Base-by-base conservation (phyloP, 1,139 yeast genomes). In the Zygoascus meyerae region DNA sequence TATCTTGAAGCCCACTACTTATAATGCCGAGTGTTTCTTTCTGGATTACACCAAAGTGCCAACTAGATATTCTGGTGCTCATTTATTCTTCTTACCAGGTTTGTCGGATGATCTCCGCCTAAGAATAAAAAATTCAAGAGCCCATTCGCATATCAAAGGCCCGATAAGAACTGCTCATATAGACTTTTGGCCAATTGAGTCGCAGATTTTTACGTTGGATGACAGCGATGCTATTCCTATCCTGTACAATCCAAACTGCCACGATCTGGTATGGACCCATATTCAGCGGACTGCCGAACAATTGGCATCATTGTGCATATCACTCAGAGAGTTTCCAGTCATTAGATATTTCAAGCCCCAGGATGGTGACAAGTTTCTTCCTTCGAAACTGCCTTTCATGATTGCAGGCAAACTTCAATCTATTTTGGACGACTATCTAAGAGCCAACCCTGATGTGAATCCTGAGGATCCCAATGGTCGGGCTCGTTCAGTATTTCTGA, bases 321-420 rank as follows among this genome's bases (percentile, higher is more conserved):
- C 85, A 8, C 79, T 94, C 1, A 95, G 95, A 11, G 97, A 90
- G 61, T 86, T 84, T 58, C 98, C 98, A 1, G 76, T 84, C 41
- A 78, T 92, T 31, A 73, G 98, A 53, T 87, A 79, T 65, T 81
- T 79, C 61, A 55, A 52, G 34, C 53, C 62, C 2, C 34, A 49
- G 5, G 42, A 46, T 12, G 51, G 54, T 2, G 50, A 44, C 15
- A 35, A 42, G 4, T 55, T 54, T 38, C 73, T 72, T 31, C 86
- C 95, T 0, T 72, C 83, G 4, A 67, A 79, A 31, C 68, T 89
- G 17, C 85, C 95, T 1, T 81, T 76, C 57, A 71, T 83, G 65
- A 73, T 92, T 43, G 97, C 97, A 0, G 71, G 71, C 36, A 79
- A 75, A 49, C 79, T 90, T 49, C 95, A 89, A 62, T 61, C 68